phyloP scores from a whole-genome alignment of 2,329 filamentous ascomycete genomes.

The Endothia cerciana region DNA sequence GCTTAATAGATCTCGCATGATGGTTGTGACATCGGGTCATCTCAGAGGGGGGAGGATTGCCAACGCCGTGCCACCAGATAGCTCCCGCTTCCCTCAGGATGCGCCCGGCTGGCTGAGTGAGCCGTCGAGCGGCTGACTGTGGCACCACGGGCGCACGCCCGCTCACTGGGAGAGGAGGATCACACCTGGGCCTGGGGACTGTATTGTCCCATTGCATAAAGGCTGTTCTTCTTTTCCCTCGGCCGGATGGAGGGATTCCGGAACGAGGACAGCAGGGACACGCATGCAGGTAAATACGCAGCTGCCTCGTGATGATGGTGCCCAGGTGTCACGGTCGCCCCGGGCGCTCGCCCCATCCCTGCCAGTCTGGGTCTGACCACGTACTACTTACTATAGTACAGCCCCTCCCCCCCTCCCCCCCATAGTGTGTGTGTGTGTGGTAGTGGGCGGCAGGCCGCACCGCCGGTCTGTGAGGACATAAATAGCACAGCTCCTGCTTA shows the following conservation, averaged over 20 bases:
- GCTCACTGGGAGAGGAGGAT: background rate
- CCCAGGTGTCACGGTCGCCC: too few relatives aligned
- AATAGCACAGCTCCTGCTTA: constrained; percentile 5
- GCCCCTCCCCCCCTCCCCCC: too few relatives aligned
- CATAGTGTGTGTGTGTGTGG: too few relatives aligned
- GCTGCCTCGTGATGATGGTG: too few relatives aligned
- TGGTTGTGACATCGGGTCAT: background rate
- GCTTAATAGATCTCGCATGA: background rate
- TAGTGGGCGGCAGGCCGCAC: background rate
- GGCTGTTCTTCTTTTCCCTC: background rate
- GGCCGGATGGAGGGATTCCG: background rate
- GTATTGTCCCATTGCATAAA: background rate
- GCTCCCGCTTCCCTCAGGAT: background rate
- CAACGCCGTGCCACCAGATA: background rate
- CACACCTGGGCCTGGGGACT: background rate
- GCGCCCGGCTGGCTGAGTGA: background rate
- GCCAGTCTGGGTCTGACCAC: too few relatives aligned
- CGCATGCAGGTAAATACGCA: too few relatives aligned
- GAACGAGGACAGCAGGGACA: too few relatives aligned
- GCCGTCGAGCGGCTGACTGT: background rate
- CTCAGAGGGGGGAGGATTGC: background rate
- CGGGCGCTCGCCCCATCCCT: too few relatives aligned
- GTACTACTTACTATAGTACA: too few relatives aligned
- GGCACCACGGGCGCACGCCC: background rate
- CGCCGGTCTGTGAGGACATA: background rate